Percentiles rank a stretch among this genome's conserved stretches.
Evolutionary conservation across 106 monocot species (phyloP).

Genomic region (Platanthera zijinensis): DNA sequence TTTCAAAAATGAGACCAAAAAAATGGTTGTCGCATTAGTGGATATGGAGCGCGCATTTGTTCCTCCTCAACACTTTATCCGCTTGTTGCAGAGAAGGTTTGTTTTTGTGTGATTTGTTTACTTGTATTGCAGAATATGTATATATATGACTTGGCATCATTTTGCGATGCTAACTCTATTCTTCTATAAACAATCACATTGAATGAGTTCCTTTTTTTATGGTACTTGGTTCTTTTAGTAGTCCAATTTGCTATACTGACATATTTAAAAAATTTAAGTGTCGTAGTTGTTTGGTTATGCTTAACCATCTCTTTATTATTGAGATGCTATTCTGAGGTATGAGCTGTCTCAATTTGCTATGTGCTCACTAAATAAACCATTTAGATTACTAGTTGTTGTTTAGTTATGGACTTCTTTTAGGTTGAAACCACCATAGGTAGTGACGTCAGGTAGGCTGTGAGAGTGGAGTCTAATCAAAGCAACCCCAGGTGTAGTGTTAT

Average conservation of each 20-base stretch:
- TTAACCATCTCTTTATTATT: not conserved
- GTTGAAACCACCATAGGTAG: no score
- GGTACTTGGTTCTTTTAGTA: not conserved
- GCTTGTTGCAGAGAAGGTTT: slow-evolving; percentile 65
- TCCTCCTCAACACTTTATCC: slow-evolving; percentile 88
- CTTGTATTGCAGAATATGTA: not conserved
- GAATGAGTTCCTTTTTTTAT: not conserved
- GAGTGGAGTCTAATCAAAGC: no score
- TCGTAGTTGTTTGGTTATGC: not conserved
- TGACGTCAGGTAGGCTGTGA: no score
- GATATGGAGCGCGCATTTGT: slow-evolving; percentile 99
- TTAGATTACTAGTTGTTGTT: not conserved
- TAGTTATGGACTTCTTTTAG: not conserved
- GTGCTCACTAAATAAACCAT: not conserved
- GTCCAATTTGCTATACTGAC: not conserved
- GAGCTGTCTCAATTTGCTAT: not conserved
- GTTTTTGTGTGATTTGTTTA: not conserved
- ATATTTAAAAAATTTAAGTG: not conserved
- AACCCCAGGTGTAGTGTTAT: no score
- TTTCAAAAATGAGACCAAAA: slow-evolving; percentile 69
- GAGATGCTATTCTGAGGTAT: not conserved
- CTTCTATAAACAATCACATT: not conserved
- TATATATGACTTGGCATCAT: not conserved
- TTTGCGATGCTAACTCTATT: not conserved
- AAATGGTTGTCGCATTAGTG: slow-evolving; percentile 95